Percentiles rank a stretch among this genome's conserved stretches.
These are phyloP conservation scores for Monosporozyma yasuniensis DNA, from an alignment of 805 yeast species.

Conservation along the genomic window DNA sequence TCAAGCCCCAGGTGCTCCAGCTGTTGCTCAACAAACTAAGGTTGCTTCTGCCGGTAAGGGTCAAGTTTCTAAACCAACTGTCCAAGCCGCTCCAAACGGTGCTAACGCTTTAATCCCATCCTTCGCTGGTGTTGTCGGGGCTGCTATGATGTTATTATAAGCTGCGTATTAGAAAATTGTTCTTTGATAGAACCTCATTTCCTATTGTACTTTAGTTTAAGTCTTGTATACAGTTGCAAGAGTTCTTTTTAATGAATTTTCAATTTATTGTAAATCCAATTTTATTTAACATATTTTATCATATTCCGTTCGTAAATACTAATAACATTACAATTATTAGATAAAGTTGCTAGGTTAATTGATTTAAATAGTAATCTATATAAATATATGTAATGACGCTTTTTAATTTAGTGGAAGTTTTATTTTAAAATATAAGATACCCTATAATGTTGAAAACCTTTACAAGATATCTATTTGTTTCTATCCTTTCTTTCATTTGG, in stretches of 20 bases:
- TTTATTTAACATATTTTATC: too few relatives aligned
- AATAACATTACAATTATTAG: neutral
- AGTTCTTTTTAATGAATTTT: too few relatives aligned
- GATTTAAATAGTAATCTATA: neutral
- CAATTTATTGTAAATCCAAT: too few relatives aligned
- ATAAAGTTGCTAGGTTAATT: neutral
- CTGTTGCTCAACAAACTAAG: neutral
- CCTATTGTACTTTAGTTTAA: too few relatives aligned
- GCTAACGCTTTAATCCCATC: slow-evolving; percentile 7
- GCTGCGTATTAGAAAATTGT: neutral
- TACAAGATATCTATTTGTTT: too few relatives aligned
- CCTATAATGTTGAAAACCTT: too few relatives aligned
- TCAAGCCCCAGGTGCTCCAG: neutral
- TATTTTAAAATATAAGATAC: too few relatives aligned
- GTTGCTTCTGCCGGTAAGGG: too few relatives aligned
- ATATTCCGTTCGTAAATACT: neutral
- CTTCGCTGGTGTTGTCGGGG: slow-evolving; percentile 8
- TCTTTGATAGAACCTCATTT: neutral
- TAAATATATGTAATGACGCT: neutral
- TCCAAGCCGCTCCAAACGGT: slow-evolving; percentile 2
- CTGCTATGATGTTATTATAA: slow-evolving; percentile 10
- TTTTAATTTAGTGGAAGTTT: neutral
- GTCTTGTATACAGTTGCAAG: too few relatives aligned
- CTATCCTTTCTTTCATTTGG: too few relatives aligned
- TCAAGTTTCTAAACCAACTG: neutral